Conservation (phyloP, 371 early-diverging fungal genomes). For the Mortierella sp. region DNA sequence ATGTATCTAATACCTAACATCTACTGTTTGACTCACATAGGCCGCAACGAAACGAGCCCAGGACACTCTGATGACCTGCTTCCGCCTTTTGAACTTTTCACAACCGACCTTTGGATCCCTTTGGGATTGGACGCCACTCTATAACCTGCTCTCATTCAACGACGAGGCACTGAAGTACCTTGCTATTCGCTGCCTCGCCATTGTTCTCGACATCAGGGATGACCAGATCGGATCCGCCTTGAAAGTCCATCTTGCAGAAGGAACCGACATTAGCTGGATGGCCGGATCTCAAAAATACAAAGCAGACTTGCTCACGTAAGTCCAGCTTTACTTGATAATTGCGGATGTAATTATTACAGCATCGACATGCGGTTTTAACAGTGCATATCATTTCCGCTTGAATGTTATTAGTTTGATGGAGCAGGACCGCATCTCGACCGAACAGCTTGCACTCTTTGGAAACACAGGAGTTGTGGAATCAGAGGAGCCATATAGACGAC, state of each 20-base stretch:
- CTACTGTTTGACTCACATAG: conserved; percentile 12
- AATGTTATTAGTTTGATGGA: conserved; percentile 40
- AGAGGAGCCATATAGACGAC: conserved; percentile 21
- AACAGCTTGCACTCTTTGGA: conserved; percentile 57
- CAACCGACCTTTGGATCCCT: conserved; percentile 67
- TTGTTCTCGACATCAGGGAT: conserved; percentile 69
- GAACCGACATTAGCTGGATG: conserved; percentile 36
- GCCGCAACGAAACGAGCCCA: conserved; percentile 57
- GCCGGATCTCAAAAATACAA: conserved; percentile 37
- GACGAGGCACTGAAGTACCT: conserved; percentile 66
- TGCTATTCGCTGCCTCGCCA: conserved; percentile 66
- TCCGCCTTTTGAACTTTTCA: conserved; percentile 71
- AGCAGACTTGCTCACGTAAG: conserved; percentile 50
- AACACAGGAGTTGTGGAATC: conserved; percentile 29
- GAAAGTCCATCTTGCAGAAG: conserved; percentile 32
- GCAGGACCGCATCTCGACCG: conserved; percentile 50
- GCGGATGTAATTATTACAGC: not conserved
- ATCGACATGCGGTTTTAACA: not conserved
- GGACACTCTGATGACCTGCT: conserved; percentile 69
- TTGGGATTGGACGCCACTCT: conserved; percentile 78
- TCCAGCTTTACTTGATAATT: not conserved
- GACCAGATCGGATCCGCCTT: conserved; percentile 41
- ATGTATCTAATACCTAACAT: not conserved
- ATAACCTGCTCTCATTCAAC: conserved; percentile 64
- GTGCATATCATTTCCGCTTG: not conserved